Conservation (phyloP, 768 basidiomycete species). For the Tephrocybe sp. region DNA sequence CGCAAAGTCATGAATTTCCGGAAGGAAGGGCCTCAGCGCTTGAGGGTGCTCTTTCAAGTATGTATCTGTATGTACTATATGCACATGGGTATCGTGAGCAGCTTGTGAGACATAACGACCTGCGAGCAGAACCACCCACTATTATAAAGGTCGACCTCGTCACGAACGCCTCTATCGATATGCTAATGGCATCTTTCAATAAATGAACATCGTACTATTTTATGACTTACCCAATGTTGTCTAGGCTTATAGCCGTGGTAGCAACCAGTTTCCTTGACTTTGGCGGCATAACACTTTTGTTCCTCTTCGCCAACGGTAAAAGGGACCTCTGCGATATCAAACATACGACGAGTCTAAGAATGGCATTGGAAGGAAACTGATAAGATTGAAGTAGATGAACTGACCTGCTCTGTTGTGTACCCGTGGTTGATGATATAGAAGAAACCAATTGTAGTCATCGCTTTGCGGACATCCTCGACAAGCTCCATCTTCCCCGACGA, state of each 20-base stretch:
- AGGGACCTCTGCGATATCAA: constrained; percentile 41
- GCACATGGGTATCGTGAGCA: background rate
- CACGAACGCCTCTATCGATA: constrained; percentile 60
- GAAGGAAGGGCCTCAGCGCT: constrained; percentile 32
- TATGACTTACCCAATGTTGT: constrained; percentile 14
- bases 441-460: constrained; percentile 43
- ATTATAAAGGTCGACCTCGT: constrained; percentile 63
- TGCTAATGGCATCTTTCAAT: constrained; percentile 36
- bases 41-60: constrained; percentile 30
- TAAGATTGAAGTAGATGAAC: no score
- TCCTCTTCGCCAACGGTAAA: constrained; percentile 39
- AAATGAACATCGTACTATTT: background rate
- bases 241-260: constrained; percentile 36
- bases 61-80: constrained; percentile 30
- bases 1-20: constrained; percentile 32
- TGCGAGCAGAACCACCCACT: no score
- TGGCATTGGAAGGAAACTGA: no score
- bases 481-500: constrained; percentile 38
- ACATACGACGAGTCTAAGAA: no score
- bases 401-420: constrained; percentile 41
- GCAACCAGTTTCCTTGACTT: constrained; percentile 35
- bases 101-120: background rate
- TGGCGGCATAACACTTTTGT: constrained; percentile 33
- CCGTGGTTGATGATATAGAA: constrained; percentile 55
- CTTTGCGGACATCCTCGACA: constrained; percentile 41